These are phyloP conservation scores for Trichosporon ovoides DNA, from an alignment of 1,284 basidiomycete species.

Conservation along the genomic window DNA sequence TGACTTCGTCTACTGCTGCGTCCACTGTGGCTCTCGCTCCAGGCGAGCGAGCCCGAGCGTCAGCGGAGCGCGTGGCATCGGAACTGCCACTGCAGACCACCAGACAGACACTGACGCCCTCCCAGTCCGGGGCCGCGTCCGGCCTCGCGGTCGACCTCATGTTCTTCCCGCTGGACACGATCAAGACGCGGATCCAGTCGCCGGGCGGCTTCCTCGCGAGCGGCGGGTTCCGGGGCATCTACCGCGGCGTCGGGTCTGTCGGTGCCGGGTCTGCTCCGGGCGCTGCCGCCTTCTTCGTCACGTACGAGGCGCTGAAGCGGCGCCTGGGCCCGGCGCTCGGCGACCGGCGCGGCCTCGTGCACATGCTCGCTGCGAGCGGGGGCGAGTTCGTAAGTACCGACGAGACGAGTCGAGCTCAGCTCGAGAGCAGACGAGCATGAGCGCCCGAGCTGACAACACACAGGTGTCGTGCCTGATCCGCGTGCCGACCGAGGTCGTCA, in stretches of 20 bases:
- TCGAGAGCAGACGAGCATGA: not conserved
- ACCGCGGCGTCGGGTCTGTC: conserved; percentile 91
- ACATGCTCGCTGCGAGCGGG: conserved; percentile 72
- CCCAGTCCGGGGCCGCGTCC: conserved; percentile 80
- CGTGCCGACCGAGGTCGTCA: conserved; percentile 91
- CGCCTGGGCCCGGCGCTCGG: conserved; percentile 57
- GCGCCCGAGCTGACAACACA: conserved; percentile 12
- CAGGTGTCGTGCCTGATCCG: conserved; percentile 86
- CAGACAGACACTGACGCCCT: no score
- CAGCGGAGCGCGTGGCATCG: no score
- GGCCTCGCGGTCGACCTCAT: conserved; percentile 88
- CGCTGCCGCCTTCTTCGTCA: conserved; percentile 91
- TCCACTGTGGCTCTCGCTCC: no score
- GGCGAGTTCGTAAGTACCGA: conserved; percentile 68
- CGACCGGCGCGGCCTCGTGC: conserved; percentile 63
- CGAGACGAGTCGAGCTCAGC: not conserved
- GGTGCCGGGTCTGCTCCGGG: conserved; percentile 93
- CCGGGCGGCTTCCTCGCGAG: conserved; percentile 76
- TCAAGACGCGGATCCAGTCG: conserved; percentile 92
- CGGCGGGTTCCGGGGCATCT: conserved; percentile 87
- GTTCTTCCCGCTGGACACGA: conserved; percentile 93
- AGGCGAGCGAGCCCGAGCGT: no score
- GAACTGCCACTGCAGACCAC: no score
- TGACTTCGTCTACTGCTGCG: no score
- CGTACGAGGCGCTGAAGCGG: conserved; percentile 85